These are phyloP conservation scores for Zalaria obscura DNA, from an alignment of 2,329 filamentous ascomycete genomes.

Conservation along the genomic window DNA sequence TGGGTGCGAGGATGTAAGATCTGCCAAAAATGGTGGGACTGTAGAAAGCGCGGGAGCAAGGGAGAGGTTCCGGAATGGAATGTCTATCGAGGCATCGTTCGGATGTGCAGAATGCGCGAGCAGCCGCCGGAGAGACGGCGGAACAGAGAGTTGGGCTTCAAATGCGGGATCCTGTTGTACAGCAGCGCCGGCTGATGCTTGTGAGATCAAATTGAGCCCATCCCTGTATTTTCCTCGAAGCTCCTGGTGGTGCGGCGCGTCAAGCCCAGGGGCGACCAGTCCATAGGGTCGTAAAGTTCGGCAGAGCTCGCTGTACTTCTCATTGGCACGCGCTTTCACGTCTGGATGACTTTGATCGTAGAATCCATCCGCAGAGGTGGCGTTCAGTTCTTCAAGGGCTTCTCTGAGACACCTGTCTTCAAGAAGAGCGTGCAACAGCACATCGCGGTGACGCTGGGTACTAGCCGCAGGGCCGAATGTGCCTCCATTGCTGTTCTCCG, in stretches of 20 bases:
- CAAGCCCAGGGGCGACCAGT: slow-evolving; percentile 22
- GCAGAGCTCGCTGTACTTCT: slow-evolving; percentile 24
- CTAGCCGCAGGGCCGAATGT: slow-evolving; percentile 1
- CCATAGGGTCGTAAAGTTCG: slow-evolving; percentile 20
- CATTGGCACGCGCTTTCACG: slow-evolving; percentile 20
- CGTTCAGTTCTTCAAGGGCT: slow-evolving; percentile 21
- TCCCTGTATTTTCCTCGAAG: slow-evolving; percentile 22
- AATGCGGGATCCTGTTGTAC: not conserved
- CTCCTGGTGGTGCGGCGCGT: slow-evolving; percentile 18
- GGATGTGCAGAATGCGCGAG: slow-evolving; percentile 2
- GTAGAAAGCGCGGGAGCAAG: no score
- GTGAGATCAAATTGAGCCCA: slow-evolving; percentile 19
- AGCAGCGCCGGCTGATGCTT: slow-evolving; percentile 1
- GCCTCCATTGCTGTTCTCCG: slow-evolving; percentile 1
- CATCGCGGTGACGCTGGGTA: slow-evolving; percentile 13
- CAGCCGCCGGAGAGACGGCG: slow-evolving; percentile 3
- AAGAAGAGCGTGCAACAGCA: slow-evolving; percentile 30
- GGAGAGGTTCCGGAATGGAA: no score
- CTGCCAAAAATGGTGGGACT: no score
- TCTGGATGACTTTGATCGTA: slow-evolving; percentile 18
- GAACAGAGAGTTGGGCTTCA: slow-evolving; percentile 1
- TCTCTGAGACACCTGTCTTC: slow-evolving; percentile 28
- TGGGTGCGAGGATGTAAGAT: slow-evolving; percentile 5
- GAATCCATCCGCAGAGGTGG: slow-evolving; percentile 7
- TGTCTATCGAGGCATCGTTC: not conserved